Evolutionary conservation across 2,329 filamentous ascomycete genomes (phyloP).

Genomic region (Epicoccum nigrum): DNA sequence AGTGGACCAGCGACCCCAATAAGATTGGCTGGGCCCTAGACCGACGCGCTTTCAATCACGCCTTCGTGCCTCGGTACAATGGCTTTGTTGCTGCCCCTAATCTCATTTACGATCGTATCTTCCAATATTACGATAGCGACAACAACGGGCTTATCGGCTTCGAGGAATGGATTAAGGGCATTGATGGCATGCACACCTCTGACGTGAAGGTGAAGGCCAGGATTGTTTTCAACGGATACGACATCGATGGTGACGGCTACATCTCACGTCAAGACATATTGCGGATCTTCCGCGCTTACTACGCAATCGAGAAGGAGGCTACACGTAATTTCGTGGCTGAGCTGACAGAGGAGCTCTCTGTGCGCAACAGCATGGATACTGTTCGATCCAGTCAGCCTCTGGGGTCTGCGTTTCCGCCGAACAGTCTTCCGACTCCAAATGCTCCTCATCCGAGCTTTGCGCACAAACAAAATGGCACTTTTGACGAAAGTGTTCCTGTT

Average conservation of each 20-base stretch:
- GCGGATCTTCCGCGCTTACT: slow-evolving; percentile 90
- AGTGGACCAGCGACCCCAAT: slow-evolving; percentile 82
- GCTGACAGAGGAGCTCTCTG: slow-evolving; percentile 76
- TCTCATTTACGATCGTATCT: slow-evolving; percentile 94
- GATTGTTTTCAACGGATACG: slow-evolving; percentile 84
- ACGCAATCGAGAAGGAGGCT: slow-evolving; percentile 86
- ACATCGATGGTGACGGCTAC: slow-evolving; percentile 86
- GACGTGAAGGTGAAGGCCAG: slow-evolving; percentile 55
- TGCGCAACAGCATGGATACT: slow-evolving; percentile 53
- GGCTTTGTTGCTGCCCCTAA: slow-evolving; percentile 79
- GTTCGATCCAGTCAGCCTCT: slow-evolving; percentile 54
- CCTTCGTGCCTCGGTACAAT: slow-evolving; percentile 85
- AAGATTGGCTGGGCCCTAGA: slow-evolving; percentile 84
- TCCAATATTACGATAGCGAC: slow-evolving; percentile 94
- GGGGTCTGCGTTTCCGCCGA: slow-evolving; percentile 52
- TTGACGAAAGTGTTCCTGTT: slow-evolving; percentile 37
- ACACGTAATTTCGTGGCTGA: slow-evolving; percentile 80
- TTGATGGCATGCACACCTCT: slow-evolving; percentile 65
- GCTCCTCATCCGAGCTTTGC: slow-evolving; percentile 19
- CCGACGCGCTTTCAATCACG: slow-evolving; percentile 88
- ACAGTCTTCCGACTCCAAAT: slow-evolving; percentile 39
- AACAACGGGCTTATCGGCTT: slow-evolving; percentile 89
- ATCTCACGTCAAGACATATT: slow-evolving; percentile 87
- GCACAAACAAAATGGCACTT: slow-evolving; percentile 43
- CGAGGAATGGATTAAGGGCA: slow-evolving; percentile 83